Evolutionary conservation across 495 filamentous ascomycete genomes (phyloP), one percentile per base, ranked within the genome.

Genomic region (Ramalina peruviana): DNA sequence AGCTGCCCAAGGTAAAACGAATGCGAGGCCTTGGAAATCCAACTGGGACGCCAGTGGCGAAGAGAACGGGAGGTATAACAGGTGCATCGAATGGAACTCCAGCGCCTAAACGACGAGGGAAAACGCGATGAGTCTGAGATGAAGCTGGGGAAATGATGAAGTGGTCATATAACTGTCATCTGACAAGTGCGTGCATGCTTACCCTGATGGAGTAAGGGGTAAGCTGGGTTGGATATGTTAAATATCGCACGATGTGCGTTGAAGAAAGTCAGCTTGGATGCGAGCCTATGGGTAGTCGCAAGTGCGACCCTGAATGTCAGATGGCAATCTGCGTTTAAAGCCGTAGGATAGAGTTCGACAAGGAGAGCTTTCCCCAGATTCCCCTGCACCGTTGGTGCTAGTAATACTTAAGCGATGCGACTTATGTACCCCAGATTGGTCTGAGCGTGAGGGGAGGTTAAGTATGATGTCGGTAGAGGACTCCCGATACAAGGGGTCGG

Each of bases 81-180:
- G 26, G 26, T 46, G 40, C 40, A 33, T 49, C 51, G 37, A 59
- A 59, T 56, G 53, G 56, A 16, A 54, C 50, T 17, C 47, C 56
- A 26, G 56, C 48, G 56, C 43, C 56, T 48, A 56, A 59, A 46
- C 40, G 56, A 36, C 49, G 51, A 48, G 47, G 54, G 3, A 54
- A 50, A 16, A 20, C 52, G 6, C 19, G n/a, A 15, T 17, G 40
- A 23, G 10, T 17, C 5, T 3, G 16, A 41, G 40, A 23, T 41
- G 40, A n/a, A 3, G 12, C 15, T 41, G 40, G 7, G 17, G 40
- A 41, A 23, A 41, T 41, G 16, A 41, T 41, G 9, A 19, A 10
- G 40, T 17, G 21, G 6, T 19, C 17, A 41, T 41, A 41, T 41
- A 41, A 23, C 40, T 10, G 17, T 41, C 40, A 41, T 17, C 16